Base-by-base conservation (phyloP, 2,329 filamentous ascomycete species). In the Pyricularia sp. region DNA sequence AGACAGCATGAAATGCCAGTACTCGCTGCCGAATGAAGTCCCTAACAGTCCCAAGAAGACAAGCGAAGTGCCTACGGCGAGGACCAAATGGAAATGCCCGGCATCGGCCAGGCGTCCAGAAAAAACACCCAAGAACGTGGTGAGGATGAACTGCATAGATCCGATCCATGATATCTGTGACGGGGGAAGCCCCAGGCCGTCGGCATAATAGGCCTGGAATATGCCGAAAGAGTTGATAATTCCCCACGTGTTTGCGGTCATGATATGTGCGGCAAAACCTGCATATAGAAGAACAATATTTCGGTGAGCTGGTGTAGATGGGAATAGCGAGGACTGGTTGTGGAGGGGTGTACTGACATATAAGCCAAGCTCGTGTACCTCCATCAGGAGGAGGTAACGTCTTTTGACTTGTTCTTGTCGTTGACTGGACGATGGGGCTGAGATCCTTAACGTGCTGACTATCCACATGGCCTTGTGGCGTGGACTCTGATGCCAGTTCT, bases 1-100 rank as follows among this genome's bases (percentile, higher is more conserved):
- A 0, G 75, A 67, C 10, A 78, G 71, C 64, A 69, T 65, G 2
- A 68, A 65, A 64, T 69, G 68, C 68, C 68, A 68, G 66, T 68
- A 69, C 12, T 44, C 26, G 22, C 64, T 66, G 49, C 65, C 61
- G 22, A 62, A 65, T 4, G 67, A 68, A 13, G 66, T 62, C 53
- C 66, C 67, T 31, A 69, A 65, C 31, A 66, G 33, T 59, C 66
- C 68, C 22, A 65, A 53, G 24, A 66, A 60, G 22, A 64, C 30
- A 49, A 66, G 67, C 1, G 26, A 26, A 1, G 61, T 30, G 30
- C 68, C 68, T 10, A 61, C 31, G 62, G 64, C 67, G 60, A 65
- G 66, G 57, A 62, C 63, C 13, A 55, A 31, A 12, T 60, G 63
- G 31, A 68, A 69, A 62, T 68, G 62, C 49, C 68, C 68, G 3